Conservation (phyloP, 805 yeast genomes). For the Alloascoidea africana region DNA sequence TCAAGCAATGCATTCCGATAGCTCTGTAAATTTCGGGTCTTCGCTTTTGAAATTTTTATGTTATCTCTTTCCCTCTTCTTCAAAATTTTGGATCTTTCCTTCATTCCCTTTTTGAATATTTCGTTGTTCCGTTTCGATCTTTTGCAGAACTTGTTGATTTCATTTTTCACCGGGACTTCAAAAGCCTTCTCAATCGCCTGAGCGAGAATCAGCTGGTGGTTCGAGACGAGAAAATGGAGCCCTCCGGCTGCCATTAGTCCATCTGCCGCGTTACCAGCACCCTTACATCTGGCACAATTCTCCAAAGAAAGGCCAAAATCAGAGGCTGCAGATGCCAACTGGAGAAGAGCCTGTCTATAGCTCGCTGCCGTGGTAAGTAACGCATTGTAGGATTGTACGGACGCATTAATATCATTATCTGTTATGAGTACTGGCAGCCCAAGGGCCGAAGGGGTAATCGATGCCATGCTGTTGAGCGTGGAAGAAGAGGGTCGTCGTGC, state of each 20-base stretch:
- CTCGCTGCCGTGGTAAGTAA: conserved; percentile 29
- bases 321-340: conserved; percentile 44
- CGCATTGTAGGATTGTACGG: conserved; percentile 31
- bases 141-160: conserved; percentile 27
- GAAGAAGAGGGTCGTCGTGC: conserved; percentile 13
- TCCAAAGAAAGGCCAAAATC: conserved; percentile 62
- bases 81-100: conserved; percentile 33
- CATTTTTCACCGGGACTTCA: conserved; percentile 32
- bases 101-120: conserved; percentile 37
- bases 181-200: conserved; percentile 38
- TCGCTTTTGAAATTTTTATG: conserved; percentile 38
- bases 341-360: conserved; percentile 29
- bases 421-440: conserved; percentile 51
- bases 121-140: conserved; percentile 32
- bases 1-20: conserved; percentile 55
- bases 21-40: conserved; percentile 46
- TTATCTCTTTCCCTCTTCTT: conserved; percentile 49
- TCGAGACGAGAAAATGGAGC: conserved; percentile 57
- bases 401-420: conserved; percentile 37
- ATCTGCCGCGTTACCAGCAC: conserved; percentile 42
- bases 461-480: conserved; percentile 26
- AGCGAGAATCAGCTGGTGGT: conserved; percentile 61
- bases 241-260: conserved; percentile 65
- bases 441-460: conserved; percentile 35
- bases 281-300: conserved; percentile 43